Percentiles rank a stretch among this genome's conserved stretches.
Conservation (phyloP, 208 protist genomes). For the Wallacemonas rigidus region DNA sequence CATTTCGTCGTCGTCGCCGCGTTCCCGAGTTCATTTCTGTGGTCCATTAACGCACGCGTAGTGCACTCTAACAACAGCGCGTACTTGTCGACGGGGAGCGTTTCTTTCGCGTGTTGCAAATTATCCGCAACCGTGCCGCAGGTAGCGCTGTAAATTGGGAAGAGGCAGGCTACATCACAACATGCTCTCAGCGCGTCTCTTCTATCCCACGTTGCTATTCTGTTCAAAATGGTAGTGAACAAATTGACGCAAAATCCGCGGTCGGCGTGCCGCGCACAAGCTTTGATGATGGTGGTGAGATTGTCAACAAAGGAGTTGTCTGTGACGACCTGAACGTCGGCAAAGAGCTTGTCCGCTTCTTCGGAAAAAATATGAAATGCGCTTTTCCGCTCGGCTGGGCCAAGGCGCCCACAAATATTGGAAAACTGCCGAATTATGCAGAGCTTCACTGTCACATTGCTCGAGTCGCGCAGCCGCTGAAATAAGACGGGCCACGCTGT, state of each 20-base stretch:
- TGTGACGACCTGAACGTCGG: slow-evolving; percentile 29
- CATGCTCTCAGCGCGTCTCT: slow-evolving; percentile 23
- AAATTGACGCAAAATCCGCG: slow-evolving; percentile 21
- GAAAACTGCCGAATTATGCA: slow-evolving; percentile 52
- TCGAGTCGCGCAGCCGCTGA: slow-evolving; percentile 41
- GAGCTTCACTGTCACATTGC: slow-evolving; percentile 27
- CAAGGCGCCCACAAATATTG: slow-evolving; percentile 38
- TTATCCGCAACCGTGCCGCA: slow-evolving; percentile 4
- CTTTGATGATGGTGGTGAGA: slow-evolving; percentile 27
- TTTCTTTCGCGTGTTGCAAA: not conserved
- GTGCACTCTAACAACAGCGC: slow-evolving; percentile 6
- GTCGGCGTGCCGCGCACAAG: slow-evolving; percentile 24
- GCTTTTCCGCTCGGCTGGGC: slow-evolving; percentile 32
- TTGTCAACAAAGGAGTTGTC: slow-evolving; percentile 36
- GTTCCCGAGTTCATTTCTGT: not conserved
- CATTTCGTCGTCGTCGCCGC: not conserved
- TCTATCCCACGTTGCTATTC: slow-evolving; percentile 24
- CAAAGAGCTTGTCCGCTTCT: slow-evolving; percentile 30
- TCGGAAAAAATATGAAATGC: slow-evolving; percentile 49
- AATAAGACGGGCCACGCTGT: slow-evolving; percentile 61
- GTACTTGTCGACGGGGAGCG: slow-evolving; percentile 5
- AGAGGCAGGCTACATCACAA: slow-evolving; percentile 2
- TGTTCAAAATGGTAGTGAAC: slow-evolving; percentile 19
- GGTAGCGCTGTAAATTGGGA: slow-evolving; percentile 9
- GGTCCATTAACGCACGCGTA: not conserved